Evolutionary conservation across 2,329 filamentous ascomycete species (phyloP).

Genomic region (Ophiostoma sp.): DNA sequence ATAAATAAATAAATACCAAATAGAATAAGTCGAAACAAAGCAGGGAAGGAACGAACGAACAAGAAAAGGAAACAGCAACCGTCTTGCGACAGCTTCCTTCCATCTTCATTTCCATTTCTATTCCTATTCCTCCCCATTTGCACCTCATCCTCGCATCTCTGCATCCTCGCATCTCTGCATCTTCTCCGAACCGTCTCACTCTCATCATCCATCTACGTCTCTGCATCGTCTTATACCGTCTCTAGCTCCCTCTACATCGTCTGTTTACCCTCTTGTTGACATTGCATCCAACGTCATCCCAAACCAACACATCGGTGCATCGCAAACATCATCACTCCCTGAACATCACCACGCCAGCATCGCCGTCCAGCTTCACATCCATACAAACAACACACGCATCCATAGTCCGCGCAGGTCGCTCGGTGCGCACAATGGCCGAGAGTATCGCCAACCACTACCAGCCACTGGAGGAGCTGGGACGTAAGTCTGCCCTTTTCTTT

Average conservation of each 20-base stretch:
- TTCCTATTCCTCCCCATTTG: not conserved
- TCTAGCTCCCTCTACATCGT: not conserved
- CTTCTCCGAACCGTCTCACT: not conserved
- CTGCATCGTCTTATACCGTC: not conserved
- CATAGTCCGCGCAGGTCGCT: not conserved
- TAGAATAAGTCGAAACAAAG: not conserved
- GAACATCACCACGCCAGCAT: not conserved
- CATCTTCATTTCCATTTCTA: constrained; percentile 7
- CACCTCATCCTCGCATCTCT: not conserved
- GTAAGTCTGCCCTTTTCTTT: constrained; percentile 42
- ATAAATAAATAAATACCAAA: not conserved
- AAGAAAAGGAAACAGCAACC: constrained; percentile 4
- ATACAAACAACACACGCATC: not conserved
- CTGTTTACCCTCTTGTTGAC: not conserved
- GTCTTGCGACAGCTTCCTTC: not conserved
- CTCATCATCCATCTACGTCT: not conserved
- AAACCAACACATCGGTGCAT: not conserved
- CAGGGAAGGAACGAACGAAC: not conserved
- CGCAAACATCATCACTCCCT: not conserved
- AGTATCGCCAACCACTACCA: constrained; percentile 82
- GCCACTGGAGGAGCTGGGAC: constrained; percentile 91
- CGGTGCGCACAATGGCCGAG: constrained; percentile 43
- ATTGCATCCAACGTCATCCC: not conserved
- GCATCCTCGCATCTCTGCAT: not conserved
- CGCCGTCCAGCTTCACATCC: not conserved